Evolutionary conservation across 352 stramenopile genomes (phyloP).

Genomic region (Pilasporangium apinafurcum): DNA sequence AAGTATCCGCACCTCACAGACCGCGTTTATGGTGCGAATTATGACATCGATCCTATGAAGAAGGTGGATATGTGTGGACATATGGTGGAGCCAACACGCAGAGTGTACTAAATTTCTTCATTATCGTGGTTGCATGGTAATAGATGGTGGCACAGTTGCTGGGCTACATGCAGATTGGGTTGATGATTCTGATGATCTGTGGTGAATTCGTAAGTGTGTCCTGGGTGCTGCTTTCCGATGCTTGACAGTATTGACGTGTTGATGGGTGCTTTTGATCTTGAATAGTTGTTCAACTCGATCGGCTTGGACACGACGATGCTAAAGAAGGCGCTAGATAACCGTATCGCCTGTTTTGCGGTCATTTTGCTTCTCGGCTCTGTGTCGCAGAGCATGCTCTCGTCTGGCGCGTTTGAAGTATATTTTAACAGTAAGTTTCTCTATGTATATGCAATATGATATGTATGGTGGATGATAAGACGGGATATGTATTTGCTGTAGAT

Average conservation of each 20-base stretch:
- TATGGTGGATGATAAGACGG: too few relatives aligned
- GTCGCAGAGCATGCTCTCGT: conserved; percentile 56
- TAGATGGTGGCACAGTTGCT: conserved; percentile 35
- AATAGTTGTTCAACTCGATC: conserved; percentile 42
- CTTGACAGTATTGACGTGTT: background rate
- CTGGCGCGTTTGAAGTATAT: conserved; percentile 77
- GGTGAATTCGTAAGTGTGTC: conserved; percentile 45
- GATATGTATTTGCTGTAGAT: conserved; percentile 24
- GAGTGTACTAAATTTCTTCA: too few relatives aligned
- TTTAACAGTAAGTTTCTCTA: conserved; percentile 46
- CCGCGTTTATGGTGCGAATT: conserved; percentile 55
- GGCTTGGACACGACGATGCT: conserved; percentile 41
- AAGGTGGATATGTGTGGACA: conserved; percentile 10
- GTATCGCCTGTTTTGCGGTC: conserved; percentile 55
- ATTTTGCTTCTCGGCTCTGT: conserved; percentile 57
- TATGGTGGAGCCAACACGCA: too few relatives aligned
- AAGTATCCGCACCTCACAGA: conserved; percentile 68
- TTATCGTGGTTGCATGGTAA: too few relatives aligned
- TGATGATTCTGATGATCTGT: conserved; percentile 56
- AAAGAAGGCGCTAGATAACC: conserved; percentile 68
- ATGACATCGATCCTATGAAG: conserved; percentile 46
- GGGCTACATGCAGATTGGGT: conserved; percentile 36
- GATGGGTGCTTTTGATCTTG: background rate
- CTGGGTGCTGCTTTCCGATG: background rate
- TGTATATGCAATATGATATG: background rate